Evolutionary conservation across 2,329 filamentous ascomycete species (phyloP), one percentile per base, ranked within the genome.

Genomic region (Pseudogymnoascus sp.): DNA sequence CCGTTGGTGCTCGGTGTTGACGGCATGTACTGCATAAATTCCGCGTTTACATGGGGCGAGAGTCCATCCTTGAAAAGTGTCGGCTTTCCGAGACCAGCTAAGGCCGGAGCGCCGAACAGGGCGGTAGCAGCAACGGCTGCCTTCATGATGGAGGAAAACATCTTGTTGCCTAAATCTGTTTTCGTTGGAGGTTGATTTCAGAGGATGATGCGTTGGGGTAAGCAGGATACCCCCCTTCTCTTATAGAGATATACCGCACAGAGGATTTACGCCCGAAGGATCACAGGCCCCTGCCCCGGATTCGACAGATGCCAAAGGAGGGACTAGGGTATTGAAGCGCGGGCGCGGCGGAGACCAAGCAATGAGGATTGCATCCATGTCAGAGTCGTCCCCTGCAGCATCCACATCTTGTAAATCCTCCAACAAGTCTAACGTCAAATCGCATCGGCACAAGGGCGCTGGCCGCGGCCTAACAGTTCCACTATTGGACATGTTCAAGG

Each of bases 331-430:
- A 26, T 54, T 7, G 47, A 54, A 45, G 40, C n/a, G 23, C 26
- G 14, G 23, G 10, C 14, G n/a, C n/a, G n/a, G 23, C 8, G 23
- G 8, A 8, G 26, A 54, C 47, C 47, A 54, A 31, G n/a, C 51
- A 29, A 54, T 29, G 47, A 57, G 51, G 51, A 57, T 57, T 57
- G 29, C 51, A 57, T 34, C 51, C 51, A 57, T 57, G 51, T 57
- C 51, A 18, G 8, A 18, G 3, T 34, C n/a, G n/a, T 34, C 26
- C 51, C 29, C 51, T 57, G n/a, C 23, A 34, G n/a, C 26, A 34
- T 54, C 47, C 26, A 54, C 26, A 54, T 51, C 26, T 31, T 57
- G 51, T n/a, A 34, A 57, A 57, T 34, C 26, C 51, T 34, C 10
- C 10, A 57, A 16, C 29, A 57, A 18, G 31, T 57, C 31, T 34